These are phyloP conservation scores for Dianthus caryophyllus DNA, from an alignment of 148 eudicot genomes.

Conservation along the genomic window DNA sequence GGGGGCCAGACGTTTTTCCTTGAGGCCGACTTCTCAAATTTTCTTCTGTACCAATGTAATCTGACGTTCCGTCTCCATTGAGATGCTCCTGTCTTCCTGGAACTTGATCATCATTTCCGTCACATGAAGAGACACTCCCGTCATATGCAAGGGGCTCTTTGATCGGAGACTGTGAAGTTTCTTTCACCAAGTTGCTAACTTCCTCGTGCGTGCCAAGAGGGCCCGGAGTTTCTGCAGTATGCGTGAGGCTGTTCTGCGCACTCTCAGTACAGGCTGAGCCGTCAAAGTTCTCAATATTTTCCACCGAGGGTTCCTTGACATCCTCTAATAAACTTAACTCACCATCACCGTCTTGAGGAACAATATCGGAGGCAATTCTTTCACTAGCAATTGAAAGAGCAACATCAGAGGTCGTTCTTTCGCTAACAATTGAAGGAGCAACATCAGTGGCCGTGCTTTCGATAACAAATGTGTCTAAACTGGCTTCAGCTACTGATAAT, in stretches of 20 bases:
- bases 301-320: constrained; percentile 23
- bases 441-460: no score
- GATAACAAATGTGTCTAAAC: constrained; percentile 12
- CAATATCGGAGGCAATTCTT: constrained; percentile 16
- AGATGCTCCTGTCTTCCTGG: constrained; percentile 14
- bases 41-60: neutral
- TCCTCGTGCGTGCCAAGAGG: constrained; percentile 11
- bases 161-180: constrained; percentile 29
- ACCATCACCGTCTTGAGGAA: constrained; percentile 17
- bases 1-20: constrained; percentile 19
- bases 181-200: constrained; percentile 16
- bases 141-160: constrained; percentile 44
- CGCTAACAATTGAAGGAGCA: constrained; percentile 10
- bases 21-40: constrained; percentile 26
- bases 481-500: constrained; percentile 17
- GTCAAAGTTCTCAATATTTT: constrained; percentile 30
- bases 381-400: constrained; percentile 11
- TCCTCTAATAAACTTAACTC: constrained; percentile 28
- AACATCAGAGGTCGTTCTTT: constrained; percentile 17
- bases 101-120: constrained; percentile 53
- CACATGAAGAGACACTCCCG: constrained; percentile 68
- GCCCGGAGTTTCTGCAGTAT: constrained; percentile 28
- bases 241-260: constrained; percentile 29
- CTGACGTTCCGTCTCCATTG: constrained; percentile 1
- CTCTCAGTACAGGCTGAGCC: constrained; percentile 19